phyloP scores from a whole-genome alignment of 2,329 filamentous ascomycete genomes.

The Aschersonia sp. region DNA sequence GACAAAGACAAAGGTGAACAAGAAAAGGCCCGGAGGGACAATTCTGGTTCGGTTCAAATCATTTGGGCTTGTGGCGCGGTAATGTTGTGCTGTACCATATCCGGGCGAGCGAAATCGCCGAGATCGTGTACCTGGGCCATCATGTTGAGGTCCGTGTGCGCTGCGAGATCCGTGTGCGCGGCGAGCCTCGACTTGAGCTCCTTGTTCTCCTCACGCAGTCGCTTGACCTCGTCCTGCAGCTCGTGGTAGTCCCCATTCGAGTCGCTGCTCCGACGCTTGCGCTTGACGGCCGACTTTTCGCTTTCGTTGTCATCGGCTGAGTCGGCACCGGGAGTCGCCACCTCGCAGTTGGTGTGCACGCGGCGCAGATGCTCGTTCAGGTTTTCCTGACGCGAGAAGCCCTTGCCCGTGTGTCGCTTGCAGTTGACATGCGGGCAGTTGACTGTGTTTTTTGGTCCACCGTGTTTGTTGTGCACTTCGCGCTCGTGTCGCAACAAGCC shows the following conservation, averaged over 20 bases:
- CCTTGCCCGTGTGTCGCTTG: slow-evolving; percentile 76
- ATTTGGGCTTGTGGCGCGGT: slow-evolving; percentile 26
- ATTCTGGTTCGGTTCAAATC: slow-evolving; percentile 13
- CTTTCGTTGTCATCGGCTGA: slow-evolving; percentile 32
- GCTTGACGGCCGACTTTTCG: slow-evolving; percentile 30
- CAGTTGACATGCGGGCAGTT: slow-evolving; percentile 79
- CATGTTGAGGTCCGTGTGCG: slow-evolving; percentile 25
- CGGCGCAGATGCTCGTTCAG: slow-evolving; percentile 84
- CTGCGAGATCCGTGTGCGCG: slow-evolving; percentile 22
- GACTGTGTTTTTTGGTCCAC: slow-evolving; percentile 73
- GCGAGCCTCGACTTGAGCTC: slow-evolving; percentile 37
- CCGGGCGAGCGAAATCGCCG: slow-evolving; percentile 25
- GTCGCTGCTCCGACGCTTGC: slow-evolving; percentile 25
- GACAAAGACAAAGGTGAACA: slow-evolving; percentile 5
- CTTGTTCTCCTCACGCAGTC: slow-evolving; percentile 49
- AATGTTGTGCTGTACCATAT: slow-evolving; percentile 15
- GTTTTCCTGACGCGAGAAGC: slow-evolving; percentile 88
- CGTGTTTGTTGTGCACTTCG: slow-evolving; percentile 84
- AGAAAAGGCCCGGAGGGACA: no score
- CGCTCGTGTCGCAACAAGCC: slow-evolving; percentile 81
- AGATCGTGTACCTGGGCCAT: slow-evolving; percentile 33
- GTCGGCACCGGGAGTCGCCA: slow-evolving; percentile 9
- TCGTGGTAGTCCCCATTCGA: slow-evolving; percentile 22
- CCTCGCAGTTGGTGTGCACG: slow-evolving; percentile 49
- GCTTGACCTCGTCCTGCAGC: slow-evolving; percentile 51